These are phyloP conservation scores for Fusarium falciforme DNA, from an alignment of 2,329 filamentous ascomycete species.

Conservation along the genomic window DNA sequence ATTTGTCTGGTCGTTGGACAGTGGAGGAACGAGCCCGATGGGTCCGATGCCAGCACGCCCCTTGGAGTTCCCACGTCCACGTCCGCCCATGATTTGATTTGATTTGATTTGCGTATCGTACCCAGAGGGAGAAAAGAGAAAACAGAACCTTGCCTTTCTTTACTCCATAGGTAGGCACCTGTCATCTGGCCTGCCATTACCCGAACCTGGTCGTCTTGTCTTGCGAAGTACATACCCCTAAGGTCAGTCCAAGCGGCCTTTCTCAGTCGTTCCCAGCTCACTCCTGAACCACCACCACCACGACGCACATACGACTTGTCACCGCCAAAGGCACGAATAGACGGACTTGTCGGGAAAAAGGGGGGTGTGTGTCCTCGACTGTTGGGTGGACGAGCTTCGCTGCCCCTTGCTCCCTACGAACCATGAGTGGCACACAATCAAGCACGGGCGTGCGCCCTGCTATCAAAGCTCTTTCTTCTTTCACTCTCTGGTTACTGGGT, in stretches of 20 bases:
- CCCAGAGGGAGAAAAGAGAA: slow-evolving; percentile 25
- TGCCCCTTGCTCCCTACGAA: slow-evolving; percentile 27
- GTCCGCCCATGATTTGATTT: not conserved
- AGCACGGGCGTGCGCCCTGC: slow-evolving; percentile 26
- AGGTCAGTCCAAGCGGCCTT: slow-evolving; percentile 35
- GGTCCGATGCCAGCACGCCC: not conserved
- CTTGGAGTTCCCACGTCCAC: not conserved
- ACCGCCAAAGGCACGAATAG: not conserved
- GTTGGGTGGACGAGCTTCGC: slow-evolving; percentile 5
- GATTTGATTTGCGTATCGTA: not conserved
- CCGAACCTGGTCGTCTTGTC: not conserved
- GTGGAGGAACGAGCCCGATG: not conserved
- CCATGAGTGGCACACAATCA: slow-evolving; percentile 39
- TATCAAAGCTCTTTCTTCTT: slow-evolving; percentile 21
- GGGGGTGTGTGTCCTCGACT: slow-evolving; percentile 16
- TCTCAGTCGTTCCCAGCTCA: slow-evolving; percentile 21
- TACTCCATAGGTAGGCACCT: not conserved
- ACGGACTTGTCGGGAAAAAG: slow-evolving; percentile 15
- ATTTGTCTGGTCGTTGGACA: not conserved
- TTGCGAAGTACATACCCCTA: slow-evolving; percentile 17
- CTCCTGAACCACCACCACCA: slow-evolving; percentile 4
- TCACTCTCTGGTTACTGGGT: not conserved
- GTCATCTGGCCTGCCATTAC: not conserved
- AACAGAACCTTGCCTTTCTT: slow-evolving; percentile 16
- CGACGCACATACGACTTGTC: not conserved